Evolutionary conservation across 257 asterid genomes (phyloP).

Genomic region (Lithospermum erythrorhizon): DNA sequence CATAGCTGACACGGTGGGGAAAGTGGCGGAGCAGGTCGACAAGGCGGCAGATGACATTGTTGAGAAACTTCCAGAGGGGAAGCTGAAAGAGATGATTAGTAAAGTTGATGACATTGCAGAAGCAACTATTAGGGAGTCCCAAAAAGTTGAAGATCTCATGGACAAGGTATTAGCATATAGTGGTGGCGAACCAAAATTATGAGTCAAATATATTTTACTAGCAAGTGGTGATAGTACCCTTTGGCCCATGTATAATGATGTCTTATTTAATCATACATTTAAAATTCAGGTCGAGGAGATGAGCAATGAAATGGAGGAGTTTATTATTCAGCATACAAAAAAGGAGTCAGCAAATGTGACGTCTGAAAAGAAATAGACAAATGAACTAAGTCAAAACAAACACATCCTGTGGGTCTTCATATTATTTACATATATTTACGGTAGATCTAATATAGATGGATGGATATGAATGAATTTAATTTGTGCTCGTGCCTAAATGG

Average conservation of each 20-base stretch:
- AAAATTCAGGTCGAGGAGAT: slow-evolving; percentile 8
- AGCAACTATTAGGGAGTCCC: slow-evolving; percentile 23
- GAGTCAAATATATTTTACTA: too few relatives aligned
- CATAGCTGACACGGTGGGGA: slow-evolving; percentile 4
- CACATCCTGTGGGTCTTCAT: too few relatives aligned
- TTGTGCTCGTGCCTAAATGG: too few relatives aligned
- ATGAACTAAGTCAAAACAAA: too few relatives aligned
- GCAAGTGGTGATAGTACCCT: not conserved
- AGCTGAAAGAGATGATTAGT: not conserved
- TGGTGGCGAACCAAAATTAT: too few relatives aligned
- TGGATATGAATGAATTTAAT: too few relatives aligned
- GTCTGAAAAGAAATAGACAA: not conserved
- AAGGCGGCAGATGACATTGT: slow-evolving; percentile 9
- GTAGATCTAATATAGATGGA: too few relatives aligned
- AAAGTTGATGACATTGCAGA: slow-evolving; percentile 8
- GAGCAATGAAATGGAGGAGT: slow-evolving; percentile 1
- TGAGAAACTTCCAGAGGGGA: slow-evolving; percentile 8
- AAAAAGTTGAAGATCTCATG: slow-evolving; percentile 27
- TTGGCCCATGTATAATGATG: not conserved
- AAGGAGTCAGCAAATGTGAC: not conserved
- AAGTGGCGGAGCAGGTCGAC: slow-evolving; percentile 11
- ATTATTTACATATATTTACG: too few relatives aligned
- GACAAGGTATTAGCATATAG: slow-evolving; percentile 24
- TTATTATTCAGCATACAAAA: not conserved
- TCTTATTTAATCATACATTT: not conserved